Base-by-base conservation (phyloP, 2,329 filamentous ascomycete genomes). In the Aspergillus unguis region DNA sequence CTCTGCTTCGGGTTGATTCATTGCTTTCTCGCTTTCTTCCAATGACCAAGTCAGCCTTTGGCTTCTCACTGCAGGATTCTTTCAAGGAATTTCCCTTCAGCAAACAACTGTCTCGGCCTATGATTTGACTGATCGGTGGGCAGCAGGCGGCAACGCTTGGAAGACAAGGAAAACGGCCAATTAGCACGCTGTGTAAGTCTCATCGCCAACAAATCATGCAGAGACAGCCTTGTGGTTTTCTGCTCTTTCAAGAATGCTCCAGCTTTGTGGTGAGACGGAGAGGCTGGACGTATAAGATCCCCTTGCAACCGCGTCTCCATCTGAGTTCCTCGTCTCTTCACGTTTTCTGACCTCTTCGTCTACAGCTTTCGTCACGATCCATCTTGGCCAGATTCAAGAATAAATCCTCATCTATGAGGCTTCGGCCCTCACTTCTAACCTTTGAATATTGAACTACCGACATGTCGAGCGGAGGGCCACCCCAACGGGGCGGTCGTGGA, bases 391-490 rank as follows among this genome's bases (percentile, higher is more conserved):
- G n/a, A 26, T 23, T 25, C 32, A 6, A 43, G 25, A 31, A 29
- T 36, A 7, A 10, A 38, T 44, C 17, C 25, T 36, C 8, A 50
- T 11, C 33, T 40, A 32, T 17, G n/a, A 27, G 28, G n/a, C 23
- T 8, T 11, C n/a, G 3, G 11, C 31, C 25, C 50, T 23, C 5
- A 17, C 35, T 40, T 51, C 27, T 50, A 23, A 25, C 27, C 11
- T 44, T 38, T 10, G 25, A 37, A 26, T 11, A 28, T 26, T 9
- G 7, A 38, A 6, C 36, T 25, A 38, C 25, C 36, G 49, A 23
- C 41, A 62, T 62, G 58, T 62, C 58, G 9, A 44, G 49, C 27
- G 53, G 58, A 51, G 58, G 57, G 48, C 41, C 46, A 41, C 50
- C 55, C 6, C 54, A 56, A 26, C 54, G 53, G 25, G 58, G 60